These are phyloP conservation scores for Aureobasidium sp. DNA, from an alignment of 2,329 filamentous ascomycete species.

Conservation along the genomic window DNA sequence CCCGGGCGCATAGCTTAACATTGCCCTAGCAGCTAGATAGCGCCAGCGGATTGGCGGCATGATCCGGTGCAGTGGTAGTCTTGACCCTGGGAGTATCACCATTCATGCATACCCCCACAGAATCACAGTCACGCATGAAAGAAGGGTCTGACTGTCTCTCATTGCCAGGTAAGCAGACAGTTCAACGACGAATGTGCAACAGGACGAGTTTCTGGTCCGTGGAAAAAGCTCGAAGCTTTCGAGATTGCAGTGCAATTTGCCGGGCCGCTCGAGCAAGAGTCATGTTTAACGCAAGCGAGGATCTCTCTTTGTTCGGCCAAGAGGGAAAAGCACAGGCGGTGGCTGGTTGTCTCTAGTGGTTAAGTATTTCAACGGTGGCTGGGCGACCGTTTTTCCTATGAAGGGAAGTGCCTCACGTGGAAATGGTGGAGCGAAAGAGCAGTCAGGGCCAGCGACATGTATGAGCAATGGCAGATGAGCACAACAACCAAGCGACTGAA, in stretches of 20 bases:
- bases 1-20: not conserved
- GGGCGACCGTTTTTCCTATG: not conserved
- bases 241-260: constrained; percentile 10
- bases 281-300: constrained; percentile 11
- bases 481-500: not conserved
- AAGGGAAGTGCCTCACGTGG: not conserved
- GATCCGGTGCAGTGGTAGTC: not conserved
- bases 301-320: not conserved
- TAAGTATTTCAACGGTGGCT: constrained; percentile 11
- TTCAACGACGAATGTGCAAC: not conserved
- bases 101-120: not conserved
- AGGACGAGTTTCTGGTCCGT: not conserved
- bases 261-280: constrained; percentile 13
- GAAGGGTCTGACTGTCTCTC: not conserved
- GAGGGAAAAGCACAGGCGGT: constrained; percentile 8
- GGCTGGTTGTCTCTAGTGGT: constrained; percentile 12
- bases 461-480: not conserved
- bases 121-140: not conserved
- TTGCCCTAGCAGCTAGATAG: not conserved
- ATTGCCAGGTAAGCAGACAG: not conserved
- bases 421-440: not conserved
- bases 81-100: not conserved
- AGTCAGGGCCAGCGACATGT: not conserved
- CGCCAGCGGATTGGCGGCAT: not conserved
- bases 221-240: not conserved